Evolutionary conservation across 164 flowering plant species (phyloP).

Genomic region (Dillenia turbinata): DNA sequence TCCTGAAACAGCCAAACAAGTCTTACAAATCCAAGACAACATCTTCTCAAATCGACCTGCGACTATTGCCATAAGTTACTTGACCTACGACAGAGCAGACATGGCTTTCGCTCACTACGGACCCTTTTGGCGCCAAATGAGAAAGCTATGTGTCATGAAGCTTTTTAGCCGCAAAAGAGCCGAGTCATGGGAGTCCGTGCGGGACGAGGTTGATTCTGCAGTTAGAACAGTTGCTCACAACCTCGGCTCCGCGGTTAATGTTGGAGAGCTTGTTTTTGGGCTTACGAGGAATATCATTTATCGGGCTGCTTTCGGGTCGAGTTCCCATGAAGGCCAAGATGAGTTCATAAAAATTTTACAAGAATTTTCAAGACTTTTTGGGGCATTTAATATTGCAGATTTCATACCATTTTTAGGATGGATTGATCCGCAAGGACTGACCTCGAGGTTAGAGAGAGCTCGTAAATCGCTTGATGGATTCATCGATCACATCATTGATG

Average conservation of each 20-base stretch:
- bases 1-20: slow-evolving; percentile 66
- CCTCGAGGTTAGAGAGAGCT: slow-evolving; percentile 39
- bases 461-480: slow-evolving; percentile 49
- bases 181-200: slow-evolving; percentile 77
- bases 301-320: slow-evolving; percentile 74
- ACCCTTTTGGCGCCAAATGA: slow-evolving; percentile 91
- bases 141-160: slow-evolving; percentile 80
- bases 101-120: slow-evolving; percentile 92
- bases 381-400: slow-evolving; percentile 72
- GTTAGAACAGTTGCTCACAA: slow-evolving; percentile 21
- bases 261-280: slow-evolving; percentile 59
- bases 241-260: slow-evolving; percentile 35
- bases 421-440: slow-evolving; percentile 61
- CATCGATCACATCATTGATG: slow-evolving; percentile 66
- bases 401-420: slow-evolving; percentile 55
- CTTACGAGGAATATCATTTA: slow-evolving; percentile 54
- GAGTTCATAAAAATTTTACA: slow-evolving; percentile 62
- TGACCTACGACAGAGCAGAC: slow-evolving; percentile 76
- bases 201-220: slow-evolving; percentile 59
- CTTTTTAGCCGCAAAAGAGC: slow-evolving; percentile 75
- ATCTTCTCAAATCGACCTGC: slow-evolving; percentile 77
- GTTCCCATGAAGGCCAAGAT: slow-evolving; percentile 44
- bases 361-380: slow-evolving; percentile 76
- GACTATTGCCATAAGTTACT: slow-evolving; percentile 56
- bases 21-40: slow-evolving; percentile 70